Conservation (phyloP, 257 asterid species). For the Datura wrightii region DNA sequence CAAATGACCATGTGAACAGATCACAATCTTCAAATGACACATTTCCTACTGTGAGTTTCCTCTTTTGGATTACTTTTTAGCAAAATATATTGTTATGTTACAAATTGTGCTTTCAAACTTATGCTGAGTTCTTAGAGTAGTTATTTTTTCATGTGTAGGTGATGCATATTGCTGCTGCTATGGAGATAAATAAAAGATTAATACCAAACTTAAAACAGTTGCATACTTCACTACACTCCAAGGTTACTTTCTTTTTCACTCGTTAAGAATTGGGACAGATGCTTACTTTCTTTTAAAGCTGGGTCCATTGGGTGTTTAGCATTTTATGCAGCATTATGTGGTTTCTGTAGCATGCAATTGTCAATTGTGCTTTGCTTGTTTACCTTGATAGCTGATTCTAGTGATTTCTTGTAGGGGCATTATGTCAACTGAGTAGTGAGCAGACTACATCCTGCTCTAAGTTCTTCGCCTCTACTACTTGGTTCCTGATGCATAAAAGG, state of each 20-base stretch:
- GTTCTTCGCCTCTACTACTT: neutral
- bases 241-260: neutral
- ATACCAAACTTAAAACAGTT: conserved; percentile 85
- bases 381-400: neutral
- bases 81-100: neutral
- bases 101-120: neutral
- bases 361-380: neutral
- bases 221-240: conserved; percentile 59
- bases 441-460: neutral
- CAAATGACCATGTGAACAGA: conserved; percentile 40
- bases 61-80: neutral
- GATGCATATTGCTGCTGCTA: conserved; percentile 98
- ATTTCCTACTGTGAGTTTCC: conserved; percentile 35
- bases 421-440: neutral
- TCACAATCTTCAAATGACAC: conserved; percentile 40
- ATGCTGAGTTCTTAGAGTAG: neutral
- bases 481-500: neutral
- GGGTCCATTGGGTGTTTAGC: neutral
- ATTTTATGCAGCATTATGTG: neutral
- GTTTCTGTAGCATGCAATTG: neutral
- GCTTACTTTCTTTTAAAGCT: neutral
- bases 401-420: neutral
- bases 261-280: neutral
- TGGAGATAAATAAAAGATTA: conserved; percentile 80
- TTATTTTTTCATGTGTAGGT: conserved; percentile 56